Base-by-base conservation (phyloP, 352 stramenopile genomes). In the Pythium coloratum region DNA sequence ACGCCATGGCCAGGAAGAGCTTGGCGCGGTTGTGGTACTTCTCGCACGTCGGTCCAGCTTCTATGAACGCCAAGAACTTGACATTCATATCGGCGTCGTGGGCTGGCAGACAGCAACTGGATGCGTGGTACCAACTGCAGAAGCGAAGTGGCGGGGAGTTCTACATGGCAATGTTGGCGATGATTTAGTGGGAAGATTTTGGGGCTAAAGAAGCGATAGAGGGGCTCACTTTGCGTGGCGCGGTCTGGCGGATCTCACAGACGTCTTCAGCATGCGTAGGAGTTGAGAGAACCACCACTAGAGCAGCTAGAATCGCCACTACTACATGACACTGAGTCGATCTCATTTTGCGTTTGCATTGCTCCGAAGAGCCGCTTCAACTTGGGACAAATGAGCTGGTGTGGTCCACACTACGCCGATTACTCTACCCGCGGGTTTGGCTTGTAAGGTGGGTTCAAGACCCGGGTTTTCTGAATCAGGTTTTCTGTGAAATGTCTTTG, bases 1-100 rank as follows among this genome's bases (percentile, higher is more conserved):
- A 71, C 16, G 51, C 60, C 69, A 75, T 71, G n/a, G 63, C 63
- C 20, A 75, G 53, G 55, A 75, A 89, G 47, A 77, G 74, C 61
- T 90, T 90, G 71, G 83, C 81, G 6, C 50, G 67, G 60, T 92
- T 92, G 69, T 86, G 74, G 67, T 79, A 92, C 73, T 92, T 92
- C 47, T 81, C 74, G 59, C 83, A 92, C 3, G 80, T 81, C 33
- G 76, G 72, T 0, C 83, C 83, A 1, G 86, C 81, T 38, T 86
- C 75, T 47, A 94, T 84, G 14, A 94, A 72, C 14, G 77, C 72
- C 34, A 76, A 67, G 58, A 91, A 91, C 51, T 83, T 84, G 33
- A 54, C 59, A 33, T 78, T 76, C 59, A 91, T 85, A 61, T 92
- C 81, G 9, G 73, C 72, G 53, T 94, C 86, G 51, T 90, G 79